Evolutionary conservation across 164 flowering plant genomes (phyloP).

Genomic region (Nelumbo lutea): DNA sequence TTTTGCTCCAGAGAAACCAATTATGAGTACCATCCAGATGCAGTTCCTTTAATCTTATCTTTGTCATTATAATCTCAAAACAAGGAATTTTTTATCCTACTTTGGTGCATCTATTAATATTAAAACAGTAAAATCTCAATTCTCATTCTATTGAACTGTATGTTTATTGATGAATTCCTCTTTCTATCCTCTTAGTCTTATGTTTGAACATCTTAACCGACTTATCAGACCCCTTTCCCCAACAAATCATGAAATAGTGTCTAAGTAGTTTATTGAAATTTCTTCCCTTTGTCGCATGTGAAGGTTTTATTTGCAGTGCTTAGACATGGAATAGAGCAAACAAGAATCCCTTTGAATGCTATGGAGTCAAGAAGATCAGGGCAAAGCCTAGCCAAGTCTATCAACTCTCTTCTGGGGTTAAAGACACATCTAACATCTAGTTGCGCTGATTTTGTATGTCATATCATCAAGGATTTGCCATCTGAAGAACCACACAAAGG

Average conservation of each 20-base stretch:
- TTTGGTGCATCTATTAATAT: no score
- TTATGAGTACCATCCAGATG: no score
- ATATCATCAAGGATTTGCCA: conserved; percentile 31
- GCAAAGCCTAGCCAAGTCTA: conserved; percentile 32
- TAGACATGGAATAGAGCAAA: neutral
- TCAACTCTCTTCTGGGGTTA: conserved; percentile 42
- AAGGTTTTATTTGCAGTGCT: neutral
- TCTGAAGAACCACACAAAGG: conserved; percentile 16
- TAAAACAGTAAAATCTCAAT: no score
- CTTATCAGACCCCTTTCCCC: neutral
- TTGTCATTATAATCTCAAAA: no score
- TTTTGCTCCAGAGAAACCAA: no score
- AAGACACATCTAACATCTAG: conserved; percentile 36
- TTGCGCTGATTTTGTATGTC: conserved; percentile 49
- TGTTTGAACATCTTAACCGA: neutral
- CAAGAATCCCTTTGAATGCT: conserved; percentile 1
- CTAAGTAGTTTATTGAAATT: neutral
- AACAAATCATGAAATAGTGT: no score
- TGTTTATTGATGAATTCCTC: neutral
- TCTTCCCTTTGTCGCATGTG: neutral
- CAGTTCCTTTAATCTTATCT: no score
- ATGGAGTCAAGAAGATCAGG: conserved; percentile 27
- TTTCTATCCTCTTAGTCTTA: neutral
- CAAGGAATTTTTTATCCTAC: no score
- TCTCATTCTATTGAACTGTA: neutral